Evolutionary conservation across 2,329 filamentous ascomycete genomes (phyloP).

Genomic region (Colletotrichum spinosum): DNA sequence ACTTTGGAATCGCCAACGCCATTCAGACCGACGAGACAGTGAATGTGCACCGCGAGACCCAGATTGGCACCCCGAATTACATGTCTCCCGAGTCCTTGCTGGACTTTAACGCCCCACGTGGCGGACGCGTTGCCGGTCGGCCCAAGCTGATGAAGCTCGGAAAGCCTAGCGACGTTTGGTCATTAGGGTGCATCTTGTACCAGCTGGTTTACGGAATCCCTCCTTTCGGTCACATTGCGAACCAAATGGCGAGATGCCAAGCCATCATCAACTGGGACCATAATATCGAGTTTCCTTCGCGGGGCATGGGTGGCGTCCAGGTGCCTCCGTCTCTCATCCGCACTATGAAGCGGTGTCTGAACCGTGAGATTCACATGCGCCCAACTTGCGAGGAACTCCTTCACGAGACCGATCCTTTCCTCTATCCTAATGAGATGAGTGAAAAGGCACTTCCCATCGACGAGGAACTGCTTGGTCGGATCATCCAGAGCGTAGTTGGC

Average conservation of each 20-base stretch:
- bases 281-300: slow-evolving; percentile 76
- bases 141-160: slow-evolving; percentile 93
- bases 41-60: slow-evolving; percentile 95
- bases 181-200: slow-evolving; percentile 94
- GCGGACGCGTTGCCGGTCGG: slow-evolving; percentile 52
- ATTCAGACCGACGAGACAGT: slow-evolving; percentile 96
- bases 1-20: slow-evolving; percentile 98
- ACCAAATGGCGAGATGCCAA: slow-evolving; percentile 87
- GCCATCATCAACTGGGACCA: slow-evolving; percentile 86
- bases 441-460: slow-evolving; percentile 69
- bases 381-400: slow-evolving; percentile 74
- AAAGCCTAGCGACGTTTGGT: slow-evolving; percentile 97
- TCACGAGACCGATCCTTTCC: slow-evolving; percentile 68
- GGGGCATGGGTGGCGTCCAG: slow-evolving; percentile 73
- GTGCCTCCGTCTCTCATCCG: slow-evolving; percentile 70
- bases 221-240: slow-evolving; percentile 91
- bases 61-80: slow-evolving; percentile 97
- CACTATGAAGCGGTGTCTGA: slow-evolving; percentile 73
- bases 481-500: slow-evolving; percentile 72
- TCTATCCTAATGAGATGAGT: slow-evolving; percentile 70
- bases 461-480: slow-evolving; percentile 70
- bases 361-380: slow-evolving; percentile 70
- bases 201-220: slow-evolving; percentile 99
- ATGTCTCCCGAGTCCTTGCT: slow-evolving; percentile 97
- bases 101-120: slow-evolving; percentile 79